Evolutionary conservation across 2,329 filamentous ascomycete genomes (phyloP).

Genomic region (Aspergillus chevalieri): DNA sequence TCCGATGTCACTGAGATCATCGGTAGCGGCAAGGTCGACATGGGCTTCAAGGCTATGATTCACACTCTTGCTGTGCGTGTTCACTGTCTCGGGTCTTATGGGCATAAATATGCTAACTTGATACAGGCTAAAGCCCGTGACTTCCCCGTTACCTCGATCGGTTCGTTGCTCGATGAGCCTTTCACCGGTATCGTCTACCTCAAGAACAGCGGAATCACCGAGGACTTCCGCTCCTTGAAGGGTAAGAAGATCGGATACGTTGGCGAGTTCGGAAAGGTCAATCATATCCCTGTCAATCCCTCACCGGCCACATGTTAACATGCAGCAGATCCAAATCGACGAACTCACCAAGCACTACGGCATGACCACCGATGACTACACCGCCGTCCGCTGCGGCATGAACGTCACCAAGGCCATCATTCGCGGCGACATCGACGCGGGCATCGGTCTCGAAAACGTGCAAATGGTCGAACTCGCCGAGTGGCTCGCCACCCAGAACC

Average conservation of each 20-base stretch:
- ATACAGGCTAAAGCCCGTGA: constrained; percentile 63
- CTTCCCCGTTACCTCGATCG: constrained; percentile 67
- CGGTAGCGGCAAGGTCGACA: constrained; percentile 66
- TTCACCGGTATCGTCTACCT: constrained; percentile 75
- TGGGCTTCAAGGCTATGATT: constrained; percentile 81
- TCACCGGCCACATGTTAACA: neutral
- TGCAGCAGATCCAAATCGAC: constrained; percentile 65
- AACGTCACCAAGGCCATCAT: constrained; percentile 74
- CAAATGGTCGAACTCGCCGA: constrained; percentile 78
- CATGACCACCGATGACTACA: constrained; percentile 67
- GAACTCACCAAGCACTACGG: constrained; percentile 73
- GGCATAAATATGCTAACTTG: constrained; percentile 4
- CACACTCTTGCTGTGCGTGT: constrained; percentile 63
- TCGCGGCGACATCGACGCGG: constrained; percentile 65
- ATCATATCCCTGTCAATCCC: neutral
- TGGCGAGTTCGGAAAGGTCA: constrained; percentile 66
- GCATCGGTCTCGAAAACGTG: constrained; percentile 72
- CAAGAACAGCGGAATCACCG: constrained; percentile 66
- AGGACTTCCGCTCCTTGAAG: constrained; percentile 67
- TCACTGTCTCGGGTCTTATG: neutral
- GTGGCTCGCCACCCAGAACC: constrained; percentile 61
- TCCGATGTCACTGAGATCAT: constrained; percentile 80
- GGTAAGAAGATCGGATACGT: constrained; percentile 75
- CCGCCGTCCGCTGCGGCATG: constrained; percentile 72
- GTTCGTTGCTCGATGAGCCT: constrained; percentile 70